phyloP scores from a whole-genome alignment of 306 rosid genomes.

The Inga laurina region DNA sequence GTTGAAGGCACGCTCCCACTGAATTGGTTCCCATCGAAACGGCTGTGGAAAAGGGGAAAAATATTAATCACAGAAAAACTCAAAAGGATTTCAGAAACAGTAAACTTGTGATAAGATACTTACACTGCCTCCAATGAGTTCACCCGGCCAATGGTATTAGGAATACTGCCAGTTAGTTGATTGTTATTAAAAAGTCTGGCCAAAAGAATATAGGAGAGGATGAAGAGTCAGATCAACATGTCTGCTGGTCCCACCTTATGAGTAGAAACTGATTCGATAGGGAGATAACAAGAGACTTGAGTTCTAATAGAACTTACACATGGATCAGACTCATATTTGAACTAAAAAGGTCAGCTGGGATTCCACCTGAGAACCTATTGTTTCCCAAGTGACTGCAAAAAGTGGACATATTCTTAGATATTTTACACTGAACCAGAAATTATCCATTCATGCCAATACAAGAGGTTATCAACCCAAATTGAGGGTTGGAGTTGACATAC shows the following conservation, averaged over 20 bases:
- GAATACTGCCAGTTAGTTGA: conserved; percentile 51
- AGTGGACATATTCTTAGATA: conserved; percentile 28
- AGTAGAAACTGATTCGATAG: not conserved
- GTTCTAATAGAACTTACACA: conserved; percentile 54
- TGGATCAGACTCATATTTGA: conserved; percentile 51
- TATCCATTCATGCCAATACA: conserved; percentile 8
- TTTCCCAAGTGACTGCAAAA: conserved; percentile 66
- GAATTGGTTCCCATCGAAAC: conserved; percentile 55
- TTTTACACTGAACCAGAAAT: conserved; percentile 25
- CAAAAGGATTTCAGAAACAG: not conserved
- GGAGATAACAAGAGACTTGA: not conserved
- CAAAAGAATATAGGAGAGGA: conserved; percentile 19
- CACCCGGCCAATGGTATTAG: conserved; percentile 43
- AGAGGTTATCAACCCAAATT: conserved; percentile 14
- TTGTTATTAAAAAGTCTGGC: conserved; percentile 64
- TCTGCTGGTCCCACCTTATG: not conserved
- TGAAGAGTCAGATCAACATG: not conserved
- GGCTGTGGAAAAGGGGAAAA: conserved; percentile 48
- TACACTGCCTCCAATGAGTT: conserved; percentile 55
- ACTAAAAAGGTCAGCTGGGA: conserved; percentile 53
- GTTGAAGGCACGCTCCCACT: conserved; percentile 46
- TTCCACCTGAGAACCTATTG: conserved; percentile 44
- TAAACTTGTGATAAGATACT: conserved; percentile 45
- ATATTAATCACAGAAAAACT: conserved; percentile 10
- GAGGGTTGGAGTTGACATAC: conserved; percentile 40